phyloP scores from a whole-genome alignment of 169 alveolate genomes.

The Plasmodium adleri region DNA sequence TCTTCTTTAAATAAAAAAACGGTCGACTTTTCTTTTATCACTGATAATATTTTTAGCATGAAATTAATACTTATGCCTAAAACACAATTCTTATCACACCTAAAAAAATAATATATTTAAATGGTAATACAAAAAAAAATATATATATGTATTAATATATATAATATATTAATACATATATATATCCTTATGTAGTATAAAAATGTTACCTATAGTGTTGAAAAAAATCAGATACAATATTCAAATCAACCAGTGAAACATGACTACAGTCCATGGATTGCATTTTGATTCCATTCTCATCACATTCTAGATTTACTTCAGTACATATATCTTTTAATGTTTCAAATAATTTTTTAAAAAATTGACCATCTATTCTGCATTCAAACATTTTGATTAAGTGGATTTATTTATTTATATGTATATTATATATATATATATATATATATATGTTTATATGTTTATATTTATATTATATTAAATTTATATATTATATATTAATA shows the following conservation, averaged over 20 bases:
- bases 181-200: too few species aligned
- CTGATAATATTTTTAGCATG: slow-evolving; percentile 85
- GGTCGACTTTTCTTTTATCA: slow-evolving; percentile 84
- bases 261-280: slow-evolving; percentile 95
- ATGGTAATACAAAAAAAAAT: background rate
- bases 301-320: slow-evolving; percentile 92
- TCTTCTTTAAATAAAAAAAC: slow-evolving; percentile 83
- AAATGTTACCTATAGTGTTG: slow-evolving; percentile 84
- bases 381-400: slow-evolving; percentile 80
- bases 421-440: background rate
- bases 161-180: background rate
- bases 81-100: slow-evolving; percentile 90
- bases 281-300: slow-evolving; percentile 90
- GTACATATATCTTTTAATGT: slow-evolving; percentile 90
- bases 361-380: slow-evolving; percentile 86
- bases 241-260: slow-evolving; percentile 90
- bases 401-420: background rate
- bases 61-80: slow-evolving; percentile 84
- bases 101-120: background rate
- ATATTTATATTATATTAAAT: background rate
- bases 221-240: slow-evolving; percentile 90
- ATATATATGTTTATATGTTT: background rate
- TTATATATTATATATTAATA: background rate
- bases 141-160: background rate
- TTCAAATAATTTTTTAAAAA: slow-evolving; percentile 85